Evolutionary conservation across 371 early-diverging fungal genomes (phyloP).

Genomic region (Enteropsectra breve): DNA sequence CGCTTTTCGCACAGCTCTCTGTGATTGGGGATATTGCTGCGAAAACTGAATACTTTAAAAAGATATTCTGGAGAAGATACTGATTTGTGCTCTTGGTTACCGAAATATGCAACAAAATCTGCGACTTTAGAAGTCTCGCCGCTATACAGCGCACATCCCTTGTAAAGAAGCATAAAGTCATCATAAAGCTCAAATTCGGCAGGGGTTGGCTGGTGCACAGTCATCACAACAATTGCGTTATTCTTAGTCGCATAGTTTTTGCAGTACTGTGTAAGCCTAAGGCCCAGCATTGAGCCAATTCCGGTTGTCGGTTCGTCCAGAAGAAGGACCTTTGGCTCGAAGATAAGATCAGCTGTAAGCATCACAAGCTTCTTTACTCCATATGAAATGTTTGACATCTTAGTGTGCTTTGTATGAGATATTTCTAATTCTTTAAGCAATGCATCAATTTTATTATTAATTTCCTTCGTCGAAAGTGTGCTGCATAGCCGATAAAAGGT

Average conservation of each 20-base stretch:
- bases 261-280: constrained; percentile 8
- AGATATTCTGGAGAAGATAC: too few species aligned
- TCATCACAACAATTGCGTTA: constrained; percentile 31
- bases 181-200: constrained; percentile 61
- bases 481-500: too few species aligned
- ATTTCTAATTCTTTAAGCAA: constrained; percentile 21
- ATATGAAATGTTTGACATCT: constrained; percentile 35
- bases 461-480: too few species aligned
- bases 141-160: constrained; percentile 52
- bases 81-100: too few species aligned
- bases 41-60: too few species aligned
- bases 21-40: too few species aligned
- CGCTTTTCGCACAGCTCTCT: too few species aligned
- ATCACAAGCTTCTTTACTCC: constrained; percentile 51
- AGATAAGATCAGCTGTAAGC: constrained; percentile 33
- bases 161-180: constrained; percentile 61
- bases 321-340: constrained; percentile 33
- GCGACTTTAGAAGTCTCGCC: too few species aligned
- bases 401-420: background rate
- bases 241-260: constrained; percentile 26
- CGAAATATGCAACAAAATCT: too few species aligned
- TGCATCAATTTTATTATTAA: background rate
- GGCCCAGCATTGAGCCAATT: constrained; percentile 44
- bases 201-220: constrained; percentile 55
- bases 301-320: constrained; percentile 53